Evolutionary conservation across 768 basidiomycete genomes (phyloP), one percentile per base, ranked within the genome.

Genomic region (Fomitopsis pulvina): DNA sequence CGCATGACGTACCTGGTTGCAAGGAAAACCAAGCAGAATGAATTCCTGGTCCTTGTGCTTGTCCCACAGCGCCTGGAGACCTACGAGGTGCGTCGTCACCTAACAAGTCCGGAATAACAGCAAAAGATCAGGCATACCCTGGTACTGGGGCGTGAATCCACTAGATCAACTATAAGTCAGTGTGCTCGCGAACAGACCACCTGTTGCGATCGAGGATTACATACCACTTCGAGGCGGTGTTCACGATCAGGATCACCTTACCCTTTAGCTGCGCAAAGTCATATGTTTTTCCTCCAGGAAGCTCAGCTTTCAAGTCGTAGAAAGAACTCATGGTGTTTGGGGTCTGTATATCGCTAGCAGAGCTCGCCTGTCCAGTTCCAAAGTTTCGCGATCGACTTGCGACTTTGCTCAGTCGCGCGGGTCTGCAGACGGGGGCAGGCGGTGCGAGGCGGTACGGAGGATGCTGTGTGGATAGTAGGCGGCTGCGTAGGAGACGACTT

Each of bases 1-100:
- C 25, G 7, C 3, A 38, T 39, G 45, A 63, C 67, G 32, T 49
- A 85, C 85, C 66, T 89, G 92, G 63, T 94, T 91, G 68, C 84
- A 92, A 10, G 94, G 94, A 75, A 95, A 95, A 2, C 92, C 92
- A 45, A 96, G 75, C 49, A 96, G 79, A 44, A 83, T 75, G 40
- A 95, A 74, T 5, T 75, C 88, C 48, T 76, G 70, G 45, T 84
- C 83, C 62, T 86, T 83, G 72, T 91, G 87, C 63, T 87, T 87
- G 48, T 92, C 77, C 65, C 94, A 79, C 16, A 93, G 71, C 16
- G 69, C 68, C 67, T 97, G 88, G 21, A 97, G 79, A 41, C 89
- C 92, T 76, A 58, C 45, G 61, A 25, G 27, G 37, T 20, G 5
- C 44, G 18, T 25, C 37, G 27, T 38, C 22, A 16, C 47, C 28